Evolutionary conservation across 306 rosid genomes (phyloP), one percentile per base, ranked within the genome.

Genomic region (Psophocarpus tetragonolobus): DNA sequence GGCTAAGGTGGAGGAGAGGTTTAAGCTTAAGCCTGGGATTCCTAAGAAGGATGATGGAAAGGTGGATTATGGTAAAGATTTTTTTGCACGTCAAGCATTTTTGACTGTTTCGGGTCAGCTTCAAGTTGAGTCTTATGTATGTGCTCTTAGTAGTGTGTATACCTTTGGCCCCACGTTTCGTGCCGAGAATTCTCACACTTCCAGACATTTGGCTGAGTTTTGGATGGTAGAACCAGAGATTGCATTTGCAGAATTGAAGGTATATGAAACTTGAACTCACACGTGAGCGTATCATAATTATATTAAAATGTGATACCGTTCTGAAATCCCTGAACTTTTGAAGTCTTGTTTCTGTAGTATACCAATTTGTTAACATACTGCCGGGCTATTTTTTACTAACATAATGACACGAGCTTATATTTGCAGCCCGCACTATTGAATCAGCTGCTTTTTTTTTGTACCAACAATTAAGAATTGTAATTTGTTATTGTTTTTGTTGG

Each of bases 171-270:
- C 99, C 0, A 96, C 99, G 4, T 96, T 96, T 80, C 97, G 99
- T 8, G 99, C 99, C 0, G 99, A 96, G 90, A 80, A 96, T 54
- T 96, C 99, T 83, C 99, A 96, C 80, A 92, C 99, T 57, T 80
- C 99, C 4, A 90, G 99, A 87, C 99, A 96, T 90, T 79, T 96
- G 84, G 96, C 99, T 13, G 99, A 96, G 71, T 96, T 96, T 85
- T 96, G 99, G 99, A 96, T 96, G 99, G 97, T 96, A 58, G 98
- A 96, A 76, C 99, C 99, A 29, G 99, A 96, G 87, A 82, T 96
- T 74, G 99, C 99, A 2, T 92, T 96, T 90, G 97, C 99, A 4
- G 99, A 92, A 5, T 83, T 96, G 67, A 71, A 88, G 97, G 99
- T 96, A 74, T 32, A 32, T 58, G 48, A 15, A 71, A 38, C 71